Evolutionary conservation across 2,329 filamentous ascomycete genomes (phyloP), one percentile per base, ranked within the genome.

Genomic region (Fusarium incarnatum): DNA sequence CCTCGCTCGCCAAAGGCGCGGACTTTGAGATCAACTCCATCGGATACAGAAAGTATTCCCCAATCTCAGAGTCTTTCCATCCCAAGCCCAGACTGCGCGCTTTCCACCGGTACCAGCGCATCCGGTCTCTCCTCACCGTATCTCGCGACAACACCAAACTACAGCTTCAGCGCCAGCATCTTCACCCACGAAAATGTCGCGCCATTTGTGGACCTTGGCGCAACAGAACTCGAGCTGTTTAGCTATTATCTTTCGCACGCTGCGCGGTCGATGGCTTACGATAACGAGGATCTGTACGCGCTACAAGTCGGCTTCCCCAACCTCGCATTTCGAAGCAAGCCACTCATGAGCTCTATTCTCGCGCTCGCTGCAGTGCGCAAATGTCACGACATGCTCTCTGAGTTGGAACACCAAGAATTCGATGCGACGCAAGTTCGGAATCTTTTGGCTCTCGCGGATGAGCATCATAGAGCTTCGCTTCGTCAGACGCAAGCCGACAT

Each of bases 231-330:
- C 3, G 75, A 77, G 11, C 77, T 84, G 0, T 62, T 84, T 4
- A 75, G 76, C 25, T 81, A 84, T 64, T 84, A 82, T 46, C 75
- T 83, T 41, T 77, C 79, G 0, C 82, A 83, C 62, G 82, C 82
- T 1, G 80, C 81, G 42, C 77, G 67, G 7, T 76, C 76, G 6
- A 73, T 80, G 18, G 76, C 81, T 0, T 77, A 78, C 28, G 81
- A 81, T 22, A 50, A 75, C 3, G 75, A 79, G 2, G 82, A 83
- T 47, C 73, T 80, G 16, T 81, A 82, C 41, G 78, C 81, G 1
- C 64, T 84, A 2, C 78, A 81, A 13, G 76, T 83, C 9, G 80
- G 81, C 1, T 79, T 84, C 28, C 82, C 82, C 0, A 82, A 79
- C 20, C 71, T 84, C 1, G 82, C 82, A 0, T 80, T 83, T 48